Evolutionary conservation across 2,329 filamentous ascomycete species (phyloP).

Genomic region (Diplodia intermedia): DNA sequence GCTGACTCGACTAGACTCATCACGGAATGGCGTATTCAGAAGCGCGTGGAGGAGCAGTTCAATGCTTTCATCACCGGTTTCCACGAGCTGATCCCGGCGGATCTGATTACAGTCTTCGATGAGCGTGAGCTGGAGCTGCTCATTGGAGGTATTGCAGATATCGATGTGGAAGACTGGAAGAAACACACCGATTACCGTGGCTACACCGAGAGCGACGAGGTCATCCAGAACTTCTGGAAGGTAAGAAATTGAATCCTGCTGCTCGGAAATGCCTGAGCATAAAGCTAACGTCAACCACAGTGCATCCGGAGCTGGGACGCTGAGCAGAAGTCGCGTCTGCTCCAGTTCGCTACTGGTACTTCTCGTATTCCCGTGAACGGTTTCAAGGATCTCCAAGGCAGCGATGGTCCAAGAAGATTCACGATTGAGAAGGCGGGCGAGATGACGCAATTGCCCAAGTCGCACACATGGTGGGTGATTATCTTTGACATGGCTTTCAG

Average conservation of each 20-base stretch:
- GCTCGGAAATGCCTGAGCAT: neutral
- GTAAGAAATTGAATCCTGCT: slow-evolving; percentile 48
- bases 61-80: slow-evolving; percentile 97
- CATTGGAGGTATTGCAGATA: slow-evolving; percentile 99
- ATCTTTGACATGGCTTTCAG: slow-evolving; percentile 9
- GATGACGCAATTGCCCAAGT: slow-evolving; percentile 88
- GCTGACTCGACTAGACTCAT: slow-evolving; percentile 67
- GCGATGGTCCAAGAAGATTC: slow-evolving; percentile 91
- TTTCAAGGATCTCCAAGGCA: slow-evolving; percentile 98
- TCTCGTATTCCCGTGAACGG: slow-evolving; percentile 98
- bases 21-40: slow-evolving; percentile 99
- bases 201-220: slow-evolving; percentile 96
- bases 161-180: slow-evolving; percentile 99
- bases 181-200: slow-evolving; percentile 99
- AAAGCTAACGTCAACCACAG: slow-evolving; percentile 37
- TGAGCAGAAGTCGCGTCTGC: slow-evolving; percentile 93
- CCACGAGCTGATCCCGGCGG: slow-evolving; percentile 94
- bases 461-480: slow-evolving; percentile 86
- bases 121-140: slow-evolving; percentile 95
- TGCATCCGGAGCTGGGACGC: slow-evolving; percentile 96
- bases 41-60: slow-evolving; percentile 97
- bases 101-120: slow-evolving; percentile 97
- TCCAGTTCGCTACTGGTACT: slow-evolving; percentile 97
- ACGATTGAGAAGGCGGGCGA: slow-evolving; percentile 99
- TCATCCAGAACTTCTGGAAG: slow-evolving; percentile 99